Conservation (phyloP, 495 filamentous ascomycete genomes). For the Penicillium soppii region DNA sequence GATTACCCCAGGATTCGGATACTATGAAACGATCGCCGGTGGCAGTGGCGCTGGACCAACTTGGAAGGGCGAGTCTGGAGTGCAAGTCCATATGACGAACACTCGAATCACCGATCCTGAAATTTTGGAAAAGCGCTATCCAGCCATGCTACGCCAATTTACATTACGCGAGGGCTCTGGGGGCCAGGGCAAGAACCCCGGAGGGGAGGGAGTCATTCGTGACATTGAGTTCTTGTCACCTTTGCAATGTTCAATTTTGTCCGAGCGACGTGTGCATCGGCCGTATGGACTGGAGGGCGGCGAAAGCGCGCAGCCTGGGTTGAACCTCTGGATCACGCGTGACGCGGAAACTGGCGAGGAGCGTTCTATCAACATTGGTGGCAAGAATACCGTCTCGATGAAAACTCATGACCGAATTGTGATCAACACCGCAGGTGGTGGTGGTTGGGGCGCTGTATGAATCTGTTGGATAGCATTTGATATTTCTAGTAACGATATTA, state of each 20-base stretch:
- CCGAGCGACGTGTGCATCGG: constrained; percentile 79
- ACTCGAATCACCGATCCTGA: constrained; percentile 96
- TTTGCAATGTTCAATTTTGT: constrained; percentile 84
- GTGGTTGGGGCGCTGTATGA: constrained; percentile 44
- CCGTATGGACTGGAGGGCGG: constrained; percentile 93
- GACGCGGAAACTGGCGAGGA: constrained; percentile 54
- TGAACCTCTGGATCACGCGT: constrained; percentile 84
- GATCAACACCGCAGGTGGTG: constrained; percentile 56
- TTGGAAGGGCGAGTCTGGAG: constrained; percentile 87
- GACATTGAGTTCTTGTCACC: constrained; percentile 95
- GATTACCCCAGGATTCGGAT: constrained; percentile 78
- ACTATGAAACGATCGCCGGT: constrained; percentile 97
- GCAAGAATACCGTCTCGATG: constrained; percentile 92
- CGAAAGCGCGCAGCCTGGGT: constrained; percentile 70
- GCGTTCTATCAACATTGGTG: constrained; percentile 78
- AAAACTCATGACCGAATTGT: constrained; percentile 84
- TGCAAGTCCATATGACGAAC: constrained; percentile 99
- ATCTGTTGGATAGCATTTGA: not conserved
- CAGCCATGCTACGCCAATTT: constrained; percentile 82
- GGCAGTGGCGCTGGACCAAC: constrained; percentile 82
- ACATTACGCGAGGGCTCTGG: constrained; percentile 66
- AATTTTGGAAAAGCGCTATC: constrained; percentile 93
- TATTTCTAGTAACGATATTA: not conserved
- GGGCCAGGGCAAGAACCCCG: constrained; percentile 72
- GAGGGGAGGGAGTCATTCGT: constrained; percentile 86